These are phyloP conservation scores for Glarea lozoyensis DNA, from an alignment of 495 filamentous ascomycete species.

Conservation along the genomic window DNA sequence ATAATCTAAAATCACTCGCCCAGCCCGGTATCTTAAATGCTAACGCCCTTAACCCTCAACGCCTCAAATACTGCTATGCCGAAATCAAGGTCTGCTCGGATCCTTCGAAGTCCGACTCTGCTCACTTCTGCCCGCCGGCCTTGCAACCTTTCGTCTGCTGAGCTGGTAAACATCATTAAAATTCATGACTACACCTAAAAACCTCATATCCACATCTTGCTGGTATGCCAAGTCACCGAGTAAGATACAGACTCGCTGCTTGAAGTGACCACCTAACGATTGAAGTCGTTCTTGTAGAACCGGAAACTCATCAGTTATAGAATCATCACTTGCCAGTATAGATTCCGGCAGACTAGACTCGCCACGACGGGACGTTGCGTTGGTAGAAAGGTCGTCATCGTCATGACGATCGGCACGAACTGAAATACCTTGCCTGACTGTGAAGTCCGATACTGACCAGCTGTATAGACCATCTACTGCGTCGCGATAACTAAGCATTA, in stretches of 20 bases:
- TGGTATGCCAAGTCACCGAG: slow-evolving; percentile 88
- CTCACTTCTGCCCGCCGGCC: slow-evolving; percentile 11
- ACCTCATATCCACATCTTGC: slow-evolving; percentile 90
- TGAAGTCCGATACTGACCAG: slow-evolving; percentile 90
- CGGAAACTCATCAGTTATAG: slow-evolving; percentile 52
- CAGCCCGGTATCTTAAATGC: too few species aligned
- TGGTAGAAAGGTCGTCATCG: slow-evolving; percentile 25
- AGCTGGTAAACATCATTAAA: slow-evolving; percentile 91
- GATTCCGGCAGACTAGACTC: slow-evolving; percentile 14
- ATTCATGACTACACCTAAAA: slow-evolving; percentile 94
- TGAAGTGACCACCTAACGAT: slow-evolving; percentile 65
- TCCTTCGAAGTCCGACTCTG: slow-evolving; percentile 11
- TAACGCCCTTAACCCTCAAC: too few species aligned
- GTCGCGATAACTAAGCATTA: slow-evolving; percentile 90
- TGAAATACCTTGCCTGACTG: slow-evolving; percentile 72
- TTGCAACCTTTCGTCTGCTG: slow-evolving; percentile 15
- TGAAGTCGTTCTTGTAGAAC: slow-evolving; percentile 63
- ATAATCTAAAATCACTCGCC: too few species aligned
- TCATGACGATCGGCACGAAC: slow-evolving; percentile 58
- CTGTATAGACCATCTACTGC: slow-evolving; percentile 90
- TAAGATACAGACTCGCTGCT: slow-evolving; percentile 63
- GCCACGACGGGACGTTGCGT: slow-evolving; percentile 19
- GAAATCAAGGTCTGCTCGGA: neutral
- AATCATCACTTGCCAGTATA: slow-evolving; percentile 9
- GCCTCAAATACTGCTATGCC: neutral